Percentiles rank a stretch among this genome's conserved stretches.
phyloP scores from a whole-genome alignment of 257 asterid genomes.

The Knoxia roxburghii region DNA sequence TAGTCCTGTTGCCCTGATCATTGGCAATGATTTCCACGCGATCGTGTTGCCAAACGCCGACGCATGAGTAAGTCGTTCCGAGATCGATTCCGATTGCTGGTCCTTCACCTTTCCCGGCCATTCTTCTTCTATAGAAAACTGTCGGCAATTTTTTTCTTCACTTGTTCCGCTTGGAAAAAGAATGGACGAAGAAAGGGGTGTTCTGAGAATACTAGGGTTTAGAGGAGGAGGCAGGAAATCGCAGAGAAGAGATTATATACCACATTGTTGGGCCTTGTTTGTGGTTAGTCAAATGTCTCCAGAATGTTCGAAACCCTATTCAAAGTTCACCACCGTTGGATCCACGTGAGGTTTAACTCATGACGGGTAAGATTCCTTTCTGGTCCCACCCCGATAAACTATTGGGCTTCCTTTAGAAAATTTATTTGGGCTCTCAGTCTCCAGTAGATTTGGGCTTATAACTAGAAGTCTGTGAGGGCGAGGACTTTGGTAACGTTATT shows the following conservation, averaged over 20 bases:
- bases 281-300: constrained; percentile 23
- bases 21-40: constrained; percentile 87
- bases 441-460: no score
- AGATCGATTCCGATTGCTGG: constrained; percentile 89
- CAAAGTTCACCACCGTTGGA: constrained; percentile 26
- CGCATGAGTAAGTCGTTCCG: constrained; percentile 83
- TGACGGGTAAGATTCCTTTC: constrained; percentile 8
- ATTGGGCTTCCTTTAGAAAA: not conserved
- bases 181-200: not conserved
- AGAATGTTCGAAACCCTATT: constrained; percentile 46
- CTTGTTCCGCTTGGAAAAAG: not conserved
- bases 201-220: constrained; percentile 24
- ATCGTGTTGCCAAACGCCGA: constrained; percentile 92
- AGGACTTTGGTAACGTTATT: no score
- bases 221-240: not conserved
- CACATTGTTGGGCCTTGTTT: not conserved
- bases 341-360: not conserved
- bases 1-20: constrained; percentile 86
- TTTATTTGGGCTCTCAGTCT: not conserved
- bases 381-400: not conserved
- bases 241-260: constrained; percentile 13
- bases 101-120: constrained; percentile 86
- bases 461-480: no score
- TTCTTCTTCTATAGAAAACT: constrained; percentile 17
- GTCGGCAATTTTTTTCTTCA: constrained; percentile 10